These are phyloP conservation scores for Leccinum aurantiacum DNA, from an alignment of 768 basidiomycete species.

Conservation along the genomic window DNA sequence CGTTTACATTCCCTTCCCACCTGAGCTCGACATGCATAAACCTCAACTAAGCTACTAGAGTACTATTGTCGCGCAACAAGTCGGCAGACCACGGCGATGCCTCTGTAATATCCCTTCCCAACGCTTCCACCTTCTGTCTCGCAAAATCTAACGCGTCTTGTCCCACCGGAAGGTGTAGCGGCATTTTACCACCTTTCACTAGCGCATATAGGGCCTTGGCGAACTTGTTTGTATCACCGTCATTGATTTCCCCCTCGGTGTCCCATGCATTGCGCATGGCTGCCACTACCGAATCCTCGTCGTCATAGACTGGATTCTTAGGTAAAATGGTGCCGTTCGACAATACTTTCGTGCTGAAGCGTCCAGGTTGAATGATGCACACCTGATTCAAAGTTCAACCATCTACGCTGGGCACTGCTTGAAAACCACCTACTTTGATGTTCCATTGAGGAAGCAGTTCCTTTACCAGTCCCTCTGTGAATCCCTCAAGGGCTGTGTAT, in stretches of 20 bases:
- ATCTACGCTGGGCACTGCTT: neutral
- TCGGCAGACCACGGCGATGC: slow-evolving; percentile 5
- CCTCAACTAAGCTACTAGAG: neutral
- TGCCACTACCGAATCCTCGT: neutral
- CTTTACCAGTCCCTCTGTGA: neutral
- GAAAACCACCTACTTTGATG: neutral
- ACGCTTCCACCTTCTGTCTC: neutral
- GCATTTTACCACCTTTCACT: slow-evolving; percentile 2
- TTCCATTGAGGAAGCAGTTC: neutral
- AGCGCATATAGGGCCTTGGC: slow-evolving; percentile 1
- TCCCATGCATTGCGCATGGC: neutral
- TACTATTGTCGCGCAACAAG: neutral
- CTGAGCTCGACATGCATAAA: no score
- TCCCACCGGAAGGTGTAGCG: slow-evolving; percentile 5
- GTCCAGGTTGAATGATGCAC: neutral
- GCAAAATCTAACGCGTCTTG: slow-evolving; percentile 2
- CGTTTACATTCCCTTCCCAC: no score
- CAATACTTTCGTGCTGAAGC: neutral
- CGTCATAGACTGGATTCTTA: neutral
- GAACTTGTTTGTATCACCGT: slow-evolving; percentile 9
- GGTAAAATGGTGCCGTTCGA: neutral
- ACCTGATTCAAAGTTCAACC: neutral
- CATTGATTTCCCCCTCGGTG: neutral
- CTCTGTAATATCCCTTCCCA: neutral
- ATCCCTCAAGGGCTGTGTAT: neutral